Base-by-base conservation (phyloP, 108 stramenopile species). In the Skeletonema marinoi region DNA sequence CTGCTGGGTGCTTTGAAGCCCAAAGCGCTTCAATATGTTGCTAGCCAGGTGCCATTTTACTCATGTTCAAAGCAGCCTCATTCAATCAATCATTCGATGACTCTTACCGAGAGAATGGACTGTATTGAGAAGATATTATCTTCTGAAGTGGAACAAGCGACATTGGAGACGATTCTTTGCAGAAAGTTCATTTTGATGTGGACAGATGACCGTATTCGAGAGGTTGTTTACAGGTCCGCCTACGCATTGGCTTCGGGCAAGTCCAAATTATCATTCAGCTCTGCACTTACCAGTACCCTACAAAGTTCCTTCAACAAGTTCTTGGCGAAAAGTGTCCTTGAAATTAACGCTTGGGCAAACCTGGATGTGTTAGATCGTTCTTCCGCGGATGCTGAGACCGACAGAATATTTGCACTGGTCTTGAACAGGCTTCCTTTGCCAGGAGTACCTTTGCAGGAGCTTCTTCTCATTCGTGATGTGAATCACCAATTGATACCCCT, bases 261-360 rank as follows among this genome's bases (percentile, higher is more conserved):
- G 16, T 70, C 69, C 10, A 56, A 75, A 25, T 60, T 75, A 25
- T 75, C 75, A 4, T 30, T 75, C 0, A 75, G 69, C 21, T 41
- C 75, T 32, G 56, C 70, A 21, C 16, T 75, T n/a, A 33, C 35
- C 8, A 75, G 75, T 19, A 35, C 39, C 2, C 51, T 75, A 12
- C 75, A 75, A 33, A 60, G 69, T 25, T 61, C 68, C 3, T 71
- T 75, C 32, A 71, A 62, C 69, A 61, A 60, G 50, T 75, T 70
- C 51, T 56, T 75, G n/a, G 70, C 75, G 16, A 60, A 69, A 29
- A 70, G 58, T 19, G n/a, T 75, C 12, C 50, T 32, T 16, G 69
- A 75, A 11, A 70, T 75, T 13, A 75, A 75, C 33, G 31, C n/a
- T 14, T 75, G 75, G 75, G 11, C 32, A 30, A 75, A 75, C 19